phyloP scores from a whole-genome alignment of 2,329 filamentous ascomycete species.

The Salinomyces thailandicus region DNA sequence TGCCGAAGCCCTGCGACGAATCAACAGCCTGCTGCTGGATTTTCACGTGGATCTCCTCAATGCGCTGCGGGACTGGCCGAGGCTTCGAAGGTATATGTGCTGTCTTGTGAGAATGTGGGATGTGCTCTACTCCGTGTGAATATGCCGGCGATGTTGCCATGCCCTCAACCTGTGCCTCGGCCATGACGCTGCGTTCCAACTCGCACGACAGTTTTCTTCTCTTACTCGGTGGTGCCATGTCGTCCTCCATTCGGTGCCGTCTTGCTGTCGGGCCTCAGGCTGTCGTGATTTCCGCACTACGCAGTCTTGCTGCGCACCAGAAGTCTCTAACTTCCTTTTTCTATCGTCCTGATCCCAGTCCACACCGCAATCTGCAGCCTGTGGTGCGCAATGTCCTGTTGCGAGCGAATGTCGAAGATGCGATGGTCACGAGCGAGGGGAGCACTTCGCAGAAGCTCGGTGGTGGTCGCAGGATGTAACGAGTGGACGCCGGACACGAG shows the following conservation, averaged over 20 bases:
- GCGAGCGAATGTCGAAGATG: background rate
- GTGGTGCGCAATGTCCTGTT: background rate
- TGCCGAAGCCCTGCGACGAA: conserved; percentile 7
- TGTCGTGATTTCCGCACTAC: background rate
- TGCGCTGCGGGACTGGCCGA: conserved; percentile 10
- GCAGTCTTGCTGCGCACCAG: background rate
- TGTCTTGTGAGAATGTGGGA: conserved; percentile 2
- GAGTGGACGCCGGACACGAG: conserved; percentile 23
- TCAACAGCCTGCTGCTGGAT: conserved; percentile 9
- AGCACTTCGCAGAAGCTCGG: conserved; percentile 19
- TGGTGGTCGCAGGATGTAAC: conserved; percentile 10
- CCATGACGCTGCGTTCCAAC: conserved; percentile 9
- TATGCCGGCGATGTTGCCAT: conserved; percentile 2
- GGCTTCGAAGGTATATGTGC: conserved; percentile 2
- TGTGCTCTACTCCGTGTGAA: conserved; percentile 11
- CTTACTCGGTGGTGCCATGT: conserved; percentile 23
- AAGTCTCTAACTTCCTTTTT: conserved; percentile 3
- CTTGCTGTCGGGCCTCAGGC: background rate
- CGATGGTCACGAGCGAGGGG: conserved; percentile 9
- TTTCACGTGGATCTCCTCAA: conserved; percentile 15
- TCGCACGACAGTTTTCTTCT: conserved; percentile 15
- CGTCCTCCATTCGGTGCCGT: conserved; percentile 13
- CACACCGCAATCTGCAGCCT: conserved; percentile 1
- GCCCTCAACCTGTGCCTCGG: conserved; percentile 6
- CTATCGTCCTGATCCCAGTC: conserved; percentile 1